These are phyloP conservation scores for Exophiala xenobiotica DNA, from an alignment of 2,329 filamentous ascomycete species.

Conservation along the genomic window DNA sequence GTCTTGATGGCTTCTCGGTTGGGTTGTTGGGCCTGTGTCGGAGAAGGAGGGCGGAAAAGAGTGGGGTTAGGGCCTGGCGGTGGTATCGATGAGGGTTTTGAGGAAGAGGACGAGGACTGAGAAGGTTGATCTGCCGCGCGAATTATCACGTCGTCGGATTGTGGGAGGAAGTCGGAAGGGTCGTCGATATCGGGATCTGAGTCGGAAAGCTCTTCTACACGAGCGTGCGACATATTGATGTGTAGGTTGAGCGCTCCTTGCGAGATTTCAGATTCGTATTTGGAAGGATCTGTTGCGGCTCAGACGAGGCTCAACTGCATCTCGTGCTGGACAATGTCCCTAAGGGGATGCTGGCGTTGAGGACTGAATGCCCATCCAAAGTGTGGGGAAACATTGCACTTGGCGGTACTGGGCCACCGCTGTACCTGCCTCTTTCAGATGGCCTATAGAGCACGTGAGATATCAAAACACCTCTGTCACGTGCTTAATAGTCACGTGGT, in stretches of 20 bases:
- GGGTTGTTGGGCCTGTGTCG: slow-evolving; percentile 44
- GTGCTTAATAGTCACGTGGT: too few relatives aligned
- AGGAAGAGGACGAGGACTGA: slow-evolving; percentile 21
- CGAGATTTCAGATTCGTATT: too few relatives aligned
- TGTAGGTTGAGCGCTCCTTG: neutral
- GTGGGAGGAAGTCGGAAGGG: slow-evolving; percentile 62
- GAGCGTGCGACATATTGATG: slow-evolving; percentile 70
- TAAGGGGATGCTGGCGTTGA: too few relatives aligned
- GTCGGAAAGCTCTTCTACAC: slow-evolving; percentile 90
- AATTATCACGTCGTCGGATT: slow-evolving; percentile 40
- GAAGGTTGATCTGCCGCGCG: slow-evolving; percentile 38
- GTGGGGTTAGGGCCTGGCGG: slow-evolving; percentile 36
- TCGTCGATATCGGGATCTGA: slow-evolving; percentile 88
- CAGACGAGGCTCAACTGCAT: too few relatives aligned
- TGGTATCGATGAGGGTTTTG: slow-evolving; percentile 31
- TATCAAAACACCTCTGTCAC: too few relatives aligned
- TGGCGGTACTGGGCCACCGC: too few relatives aligned
- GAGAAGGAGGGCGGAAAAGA: slow-evolving; percentile 48
- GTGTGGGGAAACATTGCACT: too few relatives aligned
- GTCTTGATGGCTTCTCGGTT: slow-evolving; percentile 62
- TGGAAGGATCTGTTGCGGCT: too few relatives aligned
- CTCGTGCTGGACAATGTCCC: too few relatives aligned
- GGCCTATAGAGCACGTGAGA: too few relatives aligned
- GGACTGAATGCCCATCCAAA: too few relatives aligned
- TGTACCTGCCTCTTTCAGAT: too few relatives aligned